phyloP scores from a whole-genome alignment of 2,329 filamentous ascomycete species.

The Talaromyces sp. region DNA sequence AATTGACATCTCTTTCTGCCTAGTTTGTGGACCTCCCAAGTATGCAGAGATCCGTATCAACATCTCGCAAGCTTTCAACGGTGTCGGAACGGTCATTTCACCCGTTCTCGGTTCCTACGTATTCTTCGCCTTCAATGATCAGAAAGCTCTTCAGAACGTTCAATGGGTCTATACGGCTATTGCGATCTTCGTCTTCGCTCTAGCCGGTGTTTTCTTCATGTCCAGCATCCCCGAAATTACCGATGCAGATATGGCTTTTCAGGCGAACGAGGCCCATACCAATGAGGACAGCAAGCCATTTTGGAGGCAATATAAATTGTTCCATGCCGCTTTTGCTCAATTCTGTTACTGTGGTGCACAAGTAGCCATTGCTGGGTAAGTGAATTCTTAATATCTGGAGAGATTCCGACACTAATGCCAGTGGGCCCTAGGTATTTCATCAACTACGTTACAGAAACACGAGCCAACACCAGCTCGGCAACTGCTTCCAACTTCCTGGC shows the following conservation, averaged over 20 bases:
- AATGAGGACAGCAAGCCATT: slow-evolving; percentile 61
- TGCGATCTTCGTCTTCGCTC: slow-evolving; percentile 66
- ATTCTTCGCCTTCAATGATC: slow-evolving; percentile 65
- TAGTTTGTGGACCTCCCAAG: slow-evolving; percentile 69
- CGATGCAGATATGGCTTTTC: slow-evolving; percentile 65
- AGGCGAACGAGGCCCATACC: slow-evolving; percentile 57
- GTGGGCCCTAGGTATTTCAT: slow-evolving; percentile 52
- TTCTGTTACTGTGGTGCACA: slow-evolving; percentile 82
- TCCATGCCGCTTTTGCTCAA: slow-evolving; percentile 72
- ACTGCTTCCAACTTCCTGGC: slow-evolving; percentile 68
- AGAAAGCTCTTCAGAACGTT: slow-evolving; percentile 62
- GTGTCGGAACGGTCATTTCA: slow-evolving; percentile 70
- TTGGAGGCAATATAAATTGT: slow-evolving; percentile 69
- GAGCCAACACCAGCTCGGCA: slow-evolving; percentile 53
- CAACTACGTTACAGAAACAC: slow-evolving; percentile 67
- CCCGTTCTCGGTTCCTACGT: slow-evolving; percentile 71
- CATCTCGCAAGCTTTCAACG: slow-evolving; percentile 74
- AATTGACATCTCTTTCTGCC: slow-evolving; percentile 47
- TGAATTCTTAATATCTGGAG: background rate
- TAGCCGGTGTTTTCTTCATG: slow-evolving; percentile 67
- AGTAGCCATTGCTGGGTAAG: slow-evolving; percentile 43
- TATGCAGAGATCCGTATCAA: slow-evolving; percentile 77
- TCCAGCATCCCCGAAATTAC: slow-evolving; percentile 71
- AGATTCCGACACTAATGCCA: background rate
- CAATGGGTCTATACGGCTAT: slow-evolving; percentile 82